phyloP scores from a whole-genome alignment of 2,329 filamentous ascomycete genomes.

The Cylindrodendrum hubeiense region DNA sequence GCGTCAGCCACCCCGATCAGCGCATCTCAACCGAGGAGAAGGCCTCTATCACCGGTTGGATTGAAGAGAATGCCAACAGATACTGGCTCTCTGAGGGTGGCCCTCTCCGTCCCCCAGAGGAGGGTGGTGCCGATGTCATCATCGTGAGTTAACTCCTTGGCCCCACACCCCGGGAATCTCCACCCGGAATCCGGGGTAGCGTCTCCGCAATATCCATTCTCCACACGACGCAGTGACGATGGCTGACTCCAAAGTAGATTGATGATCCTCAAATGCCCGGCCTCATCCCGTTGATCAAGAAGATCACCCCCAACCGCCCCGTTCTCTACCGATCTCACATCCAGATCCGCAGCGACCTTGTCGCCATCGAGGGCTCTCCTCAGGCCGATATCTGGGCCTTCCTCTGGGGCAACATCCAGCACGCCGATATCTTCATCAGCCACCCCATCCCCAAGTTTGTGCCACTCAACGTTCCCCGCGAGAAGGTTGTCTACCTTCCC shows the following conservation, averaged over 20 bases:
- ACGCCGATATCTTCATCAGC: conserved; percentile 83
- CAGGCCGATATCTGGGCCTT: conserved; percentile 82
- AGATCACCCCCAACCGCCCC: conserved; percentile 76
- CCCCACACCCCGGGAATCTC: background rate
- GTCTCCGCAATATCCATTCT: background rate
- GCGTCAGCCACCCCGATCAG: conserved; percentile 75
- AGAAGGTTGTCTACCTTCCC: conserved; percentile 80
- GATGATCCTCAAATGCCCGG: conserved; percentile 90
- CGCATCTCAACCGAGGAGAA: conserved; percentile 74
- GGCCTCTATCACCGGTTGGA: conserved; percentile 76
- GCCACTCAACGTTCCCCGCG: conserved; percentile 72
- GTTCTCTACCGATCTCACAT: conserved; percentile 88
- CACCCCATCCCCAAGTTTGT: conserved; percentile 84
- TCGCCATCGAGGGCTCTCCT: conserved; percentile 71
- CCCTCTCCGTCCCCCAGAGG: conserved; percentile 71
- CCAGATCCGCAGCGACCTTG: conserved; percentile 82
- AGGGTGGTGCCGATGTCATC: conserved; percentile 82
- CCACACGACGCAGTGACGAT: background rate
- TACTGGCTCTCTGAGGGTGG: conserved; percentile 80
- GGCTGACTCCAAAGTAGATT: conserved; percentile 57
- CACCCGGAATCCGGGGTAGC: conserved; percentile 10
- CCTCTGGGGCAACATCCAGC: conserved; percentile 78
- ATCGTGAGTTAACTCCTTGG: conserved; percentile 61
- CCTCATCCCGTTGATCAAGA: conserved; percentile 81
- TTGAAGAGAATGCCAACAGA: conserved; percentile 77